These are phyloP conservation scores for Herpetomonas tarakana DNA, from an alignment of 208 protist species.

Conservation along the genomic window DNA sequence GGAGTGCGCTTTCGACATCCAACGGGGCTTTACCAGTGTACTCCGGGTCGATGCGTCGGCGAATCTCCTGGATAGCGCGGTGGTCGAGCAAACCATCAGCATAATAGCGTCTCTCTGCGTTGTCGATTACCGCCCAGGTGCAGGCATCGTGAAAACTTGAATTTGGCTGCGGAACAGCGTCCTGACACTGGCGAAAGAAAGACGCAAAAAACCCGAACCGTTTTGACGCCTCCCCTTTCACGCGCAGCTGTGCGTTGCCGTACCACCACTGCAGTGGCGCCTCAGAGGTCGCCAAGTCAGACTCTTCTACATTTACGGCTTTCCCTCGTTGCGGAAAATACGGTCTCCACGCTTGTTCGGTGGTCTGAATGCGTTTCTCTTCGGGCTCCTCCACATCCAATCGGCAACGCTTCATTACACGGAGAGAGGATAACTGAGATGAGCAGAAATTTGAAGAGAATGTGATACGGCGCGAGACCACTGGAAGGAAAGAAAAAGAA, in stretches of 20 bases:
- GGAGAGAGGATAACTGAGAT: too few species aligned
- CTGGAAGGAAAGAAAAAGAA: constrained; percentile 11
- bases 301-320: constrained; percentile 13
- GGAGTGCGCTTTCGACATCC: constrained; percentile 23
- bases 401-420: too few species aligned
- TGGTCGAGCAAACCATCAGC: constrained; percentile 46
- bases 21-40: constrained; percentile 7
- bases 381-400: neutral
- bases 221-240: constrained; percentile 13
- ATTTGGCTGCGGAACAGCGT: constrained; percentile 7
- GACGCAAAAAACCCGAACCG: constrained; percentile 48
- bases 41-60: constrained; percentile 17
- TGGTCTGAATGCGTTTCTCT: neutral
- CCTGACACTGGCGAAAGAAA: constrained; percentile 40
- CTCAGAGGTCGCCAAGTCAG: constrained; percentile 18
- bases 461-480: too few species aligned
- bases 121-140: constrained; percentile 55
- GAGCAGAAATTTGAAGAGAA: too few species aligned
- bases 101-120: constrained; percentile 35
- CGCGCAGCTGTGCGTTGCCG: constrained; percentile 32
- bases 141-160: constrained; percentile 37
- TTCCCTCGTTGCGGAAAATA: constrained; percentile 22
- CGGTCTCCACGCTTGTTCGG: constrained; percentile 3
- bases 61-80: constrained; percentile 19
- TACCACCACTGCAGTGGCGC: constrained; percentile 58